Conservation (phyloP, 768 basidiomycete species). For the Infundibulicybe gibba region DNA sequence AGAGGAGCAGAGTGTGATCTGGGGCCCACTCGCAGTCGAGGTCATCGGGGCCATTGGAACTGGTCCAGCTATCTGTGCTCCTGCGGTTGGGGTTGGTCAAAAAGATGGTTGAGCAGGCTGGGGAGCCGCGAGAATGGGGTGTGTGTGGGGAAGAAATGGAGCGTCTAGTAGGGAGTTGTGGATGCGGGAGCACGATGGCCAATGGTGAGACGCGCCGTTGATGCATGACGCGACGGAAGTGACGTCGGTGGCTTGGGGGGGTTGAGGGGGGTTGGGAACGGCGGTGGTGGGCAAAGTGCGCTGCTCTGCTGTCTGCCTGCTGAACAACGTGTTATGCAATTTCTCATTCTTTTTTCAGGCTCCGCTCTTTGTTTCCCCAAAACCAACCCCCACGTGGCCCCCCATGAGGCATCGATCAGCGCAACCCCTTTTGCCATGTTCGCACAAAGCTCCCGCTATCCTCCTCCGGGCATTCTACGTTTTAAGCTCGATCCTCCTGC, state of each 20-base stretch:
- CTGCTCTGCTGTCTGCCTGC: not conserved
- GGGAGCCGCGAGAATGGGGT: constrained; percentile 54
- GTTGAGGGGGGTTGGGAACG: no score
- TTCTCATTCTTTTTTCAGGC: no score
- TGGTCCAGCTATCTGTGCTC: constrained; percentile 84
- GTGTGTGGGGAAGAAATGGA: constrained; percentile 56
- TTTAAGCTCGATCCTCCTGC: no score
- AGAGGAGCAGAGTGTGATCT: constrained; percentile 66
- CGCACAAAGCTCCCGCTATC: no score
- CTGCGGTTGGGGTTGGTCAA: constrained; percentile 53
- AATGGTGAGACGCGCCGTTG: constrained; percentile 48
- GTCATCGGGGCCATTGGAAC: constrained; percentile 69
- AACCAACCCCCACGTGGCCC: no score
- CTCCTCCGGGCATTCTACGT: no score
- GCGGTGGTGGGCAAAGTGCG: no score
- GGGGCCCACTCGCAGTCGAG: constrained; percentile 70
- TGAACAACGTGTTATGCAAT: constrained; percentile 4
- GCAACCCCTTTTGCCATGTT: no score
- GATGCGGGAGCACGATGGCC: constrained; percentile 61
- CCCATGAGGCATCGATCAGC: no score
- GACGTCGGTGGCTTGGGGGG: no score
- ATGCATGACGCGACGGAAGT: constrained; percentile 39
- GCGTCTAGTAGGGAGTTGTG: constrained; percentile 45
- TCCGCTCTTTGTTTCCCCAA: no score
- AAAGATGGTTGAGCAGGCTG: constrained; percentile 48